phyloP scores from a whole-genome alignment of 257 asterid genomes.

The Nicotiana sylvestris region DNA sequence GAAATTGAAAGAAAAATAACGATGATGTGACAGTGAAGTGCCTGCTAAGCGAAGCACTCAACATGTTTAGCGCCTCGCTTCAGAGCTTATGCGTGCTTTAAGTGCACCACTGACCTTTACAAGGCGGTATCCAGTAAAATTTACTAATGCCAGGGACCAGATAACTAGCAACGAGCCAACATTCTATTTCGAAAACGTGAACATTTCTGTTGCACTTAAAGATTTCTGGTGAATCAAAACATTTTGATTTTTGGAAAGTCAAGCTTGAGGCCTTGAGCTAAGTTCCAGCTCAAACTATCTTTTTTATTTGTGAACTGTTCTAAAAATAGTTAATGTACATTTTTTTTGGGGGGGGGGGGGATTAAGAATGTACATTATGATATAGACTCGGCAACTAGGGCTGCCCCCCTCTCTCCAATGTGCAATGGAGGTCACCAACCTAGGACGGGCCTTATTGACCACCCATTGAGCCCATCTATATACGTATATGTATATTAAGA shows the following conservation, averaged over 20 bases:
- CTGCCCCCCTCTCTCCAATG: not conserved
- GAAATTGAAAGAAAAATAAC: no score
- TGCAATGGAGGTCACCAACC: not conserved
- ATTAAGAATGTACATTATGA: not conserved
- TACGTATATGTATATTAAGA: not conserved
- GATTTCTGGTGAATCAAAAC: not conserved
- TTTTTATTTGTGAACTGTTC: not conserved
- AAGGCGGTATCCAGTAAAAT: not conserved
- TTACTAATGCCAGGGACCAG: not conserved
- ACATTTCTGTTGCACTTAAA: not conserved
- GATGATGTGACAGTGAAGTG: no score
- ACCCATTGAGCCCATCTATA: not conserved
- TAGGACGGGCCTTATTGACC: not conserved
- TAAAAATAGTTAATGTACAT: not conserved
- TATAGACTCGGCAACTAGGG: not conserved
- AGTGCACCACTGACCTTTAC: not conserved
- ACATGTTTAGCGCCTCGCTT: no score
- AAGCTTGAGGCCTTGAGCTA: not conserved
- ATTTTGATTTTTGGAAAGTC: not conserved
- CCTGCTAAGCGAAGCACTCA: no score
- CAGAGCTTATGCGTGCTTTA: no score
- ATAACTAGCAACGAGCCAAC: not conserved
- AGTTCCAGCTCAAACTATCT: not conserved
- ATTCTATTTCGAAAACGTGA: slow-evolving; percentile 2
- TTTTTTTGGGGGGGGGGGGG: not conserved